Evolutionary conservation across 2,329 filamentous ascomycete genomes (phyloP), one percentile per base, ranked within the genome.

Genomic region (Aspergillus candidus): DNA sequence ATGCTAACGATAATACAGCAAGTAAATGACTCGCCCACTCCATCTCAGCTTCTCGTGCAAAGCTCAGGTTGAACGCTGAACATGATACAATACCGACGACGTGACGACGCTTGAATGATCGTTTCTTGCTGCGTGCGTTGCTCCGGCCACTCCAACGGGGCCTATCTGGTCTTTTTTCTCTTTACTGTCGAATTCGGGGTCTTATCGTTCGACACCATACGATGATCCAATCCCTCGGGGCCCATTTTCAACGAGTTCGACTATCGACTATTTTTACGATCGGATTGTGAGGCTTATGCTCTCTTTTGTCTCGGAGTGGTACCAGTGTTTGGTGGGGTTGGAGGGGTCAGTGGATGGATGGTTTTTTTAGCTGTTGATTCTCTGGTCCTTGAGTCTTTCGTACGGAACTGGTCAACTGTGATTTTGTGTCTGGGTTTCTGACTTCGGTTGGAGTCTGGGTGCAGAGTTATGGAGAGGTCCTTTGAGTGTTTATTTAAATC

Each of bases 11-110:
- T 47, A 11, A 6, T 38, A 33, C 63, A 84, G 80, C 73, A 84
- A 84, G 75, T 84, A 84, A 84, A 79, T 76, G 70, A 68, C 71
- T 79, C 75, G 70, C 74, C 69, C 72, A 60, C 63, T 72, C 70
- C 71, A 72, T 75, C 76, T 78, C 77, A 67, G 69, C 64, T 62
- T 61, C 59, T 53, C 58, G 57, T 59, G 56, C 51, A 55, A 58
- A 52, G 56, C 61, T 60, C 59, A 56, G 43, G 60, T 62, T 66
- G 60, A 67, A 65, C 57, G 59, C 56, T 61, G 52, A 67, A 66
- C 58, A 66, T 58, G 63, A 65, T 57, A 64, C 58, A 13, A 11
- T 12, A 46, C 51, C 47, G 46, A 50, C 53, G 53, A 62, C 54
- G 56, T 59, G 49, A 56, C 55, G 58, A 63, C 58, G 54, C 56